Percentiles rank a stretch among this genome's conserved stretches.
Conservation (phyloP, 371 early-diverging fungal species). For the Nematocida ironsii region DNA sequence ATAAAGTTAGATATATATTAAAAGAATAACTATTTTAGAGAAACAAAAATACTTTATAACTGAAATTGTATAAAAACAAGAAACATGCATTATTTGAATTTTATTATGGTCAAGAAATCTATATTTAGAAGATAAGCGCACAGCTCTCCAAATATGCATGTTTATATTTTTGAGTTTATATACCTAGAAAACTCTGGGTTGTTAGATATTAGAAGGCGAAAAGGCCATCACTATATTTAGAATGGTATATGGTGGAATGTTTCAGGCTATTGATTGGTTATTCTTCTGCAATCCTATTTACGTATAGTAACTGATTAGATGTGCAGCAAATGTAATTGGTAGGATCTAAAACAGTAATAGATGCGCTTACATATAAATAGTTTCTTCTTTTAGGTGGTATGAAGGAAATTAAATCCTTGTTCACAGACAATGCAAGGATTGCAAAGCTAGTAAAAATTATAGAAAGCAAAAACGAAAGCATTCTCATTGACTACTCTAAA, state of each 20-base stretch:
- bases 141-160: too few relatives aligned
- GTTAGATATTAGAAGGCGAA: too few relatives aligned
- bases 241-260: not conserved
- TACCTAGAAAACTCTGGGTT: too few relatives aligned
- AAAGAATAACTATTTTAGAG: not conserved
- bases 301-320: not conserved
- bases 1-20: conserved; percentile 17
- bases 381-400: conserved; percentile 10
- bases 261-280: not conserved
- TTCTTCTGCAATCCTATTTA: not conserved
- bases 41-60: too few relatives aligned
- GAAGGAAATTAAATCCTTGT: conserved; percentile 46
- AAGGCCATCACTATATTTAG: too few relatives aligned
- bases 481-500: conserved; percentile 67
- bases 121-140: too few relatives aligned
- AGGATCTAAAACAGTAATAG: conserved; percentile 6
- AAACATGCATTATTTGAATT: too few relatives aligned
- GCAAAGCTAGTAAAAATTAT: conserved; percentile 40
- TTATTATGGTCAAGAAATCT: too few relatives aligned
- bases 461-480: conserved; percentile 43
- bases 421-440: conserved; percentile 53
- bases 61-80: too few relatives aligned
- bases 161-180: too few relatives aligned
- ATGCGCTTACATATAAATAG: conserved; percentile 3
- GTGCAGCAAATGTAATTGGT: not conserved